Evolutionary conservation across 108 stramenopile genomes (phyloP).

Genomic region (Cyclostephanos tholiformis): DNA sequence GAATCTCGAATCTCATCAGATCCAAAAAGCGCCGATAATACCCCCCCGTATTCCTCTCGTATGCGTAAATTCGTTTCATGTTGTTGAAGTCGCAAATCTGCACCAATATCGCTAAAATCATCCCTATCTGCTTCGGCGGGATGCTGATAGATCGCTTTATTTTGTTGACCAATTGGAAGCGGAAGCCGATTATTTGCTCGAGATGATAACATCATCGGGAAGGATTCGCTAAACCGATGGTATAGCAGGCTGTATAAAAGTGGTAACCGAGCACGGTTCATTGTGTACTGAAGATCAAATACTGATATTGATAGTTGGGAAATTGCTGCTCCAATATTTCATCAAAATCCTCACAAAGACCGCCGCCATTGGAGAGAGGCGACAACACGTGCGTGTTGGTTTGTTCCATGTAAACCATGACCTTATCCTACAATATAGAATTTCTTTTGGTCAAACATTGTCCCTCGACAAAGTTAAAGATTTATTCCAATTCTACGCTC

Average conservation of each 20-base stretch:
- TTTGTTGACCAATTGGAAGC: not conserved
- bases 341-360: too few species aligned
- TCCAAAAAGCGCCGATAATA: constrained; percentile 29
- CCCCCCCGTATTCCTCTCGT: constrained; percentile 1
- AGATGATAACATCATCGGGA: not conserved
- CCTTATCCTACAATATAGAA: too few species aligned
- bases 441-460: too few species aligned
- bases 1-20: constrained; percentile 1
- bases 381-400: too few species aligned
- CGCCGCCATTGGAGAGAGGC: too few species aligned
- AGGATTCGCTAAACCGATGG: not conserved
- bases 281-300: not conserved
- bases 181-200: not conserved
- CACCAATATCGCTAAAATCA: constrained; percentile 26
- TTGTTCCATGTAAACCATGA: too few species aligned
- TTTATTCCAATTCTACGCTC: too few species aligned
- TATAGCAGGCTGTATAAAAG: not conserved
- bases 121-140: not conserved
- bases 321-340: not conserved
- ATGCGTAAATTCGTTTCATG: not conserved
- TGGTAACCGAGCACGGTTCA: not conserved
- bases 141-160: not conserved
- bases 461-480: too few species aligned
- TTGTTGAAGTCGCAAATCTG: constrained; percentile 8
- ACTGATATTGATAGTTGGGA: not conserved